Evolutionary conservation across 1,284 basidiomycete species (phyloP), one percentile per base, ranked within the genome.

Genomic region (Trichosporon ovoides): DNA sequence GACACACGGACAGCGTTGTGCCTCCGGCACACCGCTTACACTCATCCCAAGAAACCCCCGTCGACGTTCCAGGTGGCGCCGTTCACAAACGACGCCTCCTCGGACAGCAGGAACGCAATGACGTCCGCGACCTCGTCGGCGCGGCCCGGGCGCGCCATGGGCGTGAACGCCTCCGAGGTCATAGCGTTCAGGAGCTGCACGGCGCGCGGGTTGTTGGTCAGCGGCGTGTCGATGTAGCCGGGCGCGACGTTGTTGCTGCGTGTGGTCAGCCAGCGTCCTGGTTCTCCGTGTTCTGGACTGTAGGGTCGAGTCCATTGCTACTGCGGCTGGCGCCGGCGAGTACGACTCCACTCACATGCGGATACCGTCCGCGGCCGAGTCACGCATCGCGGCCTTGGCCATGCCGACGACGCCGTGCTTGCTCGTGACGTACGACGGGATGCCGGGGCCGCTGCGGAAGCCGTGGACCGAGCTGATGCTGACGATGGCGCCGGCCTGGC

Each of bases 61-160:
- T 70, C 68, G 2, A 64, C 68, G 12, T 65, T 58, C 67, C 64
- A 70, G n/a, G 60, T 60, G n/a, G 67, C 66, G 22, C 68, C 68
- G 34, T 68, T 67, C 0, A 67, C 66, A 46, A 68, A 70, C 37
- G 63, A 65, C 19, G 67, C 66, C 58, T 64, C 66, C 56, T 68
- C 66, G 20, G 60, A 57, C n/a, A 52, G 56, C 24, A 70, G 46
- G 56, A 70, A 70, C 12, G 67, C 31, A 11, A 64, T 55, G 31
- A 66, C 62, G 60, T 70, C 68, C 4, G 68, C 68, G 24, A 70
- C 54, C 55, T 70, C 68, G 28, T 67, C 67, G 2, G 62, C 52
- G 19, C 49, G 57, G 2, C 67, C 68, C 53, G 63, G 59, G 37
- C 68, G 46, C 18, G 11, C 35, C 24, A 46, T 35, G 24, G 54